Evolutionary conservation across 2,329 filamentous ascomycete genomes (phyloP), one percentile per base, ranked within the genome.

Genomic region (Exophiala lecanii-corni): DNA sequence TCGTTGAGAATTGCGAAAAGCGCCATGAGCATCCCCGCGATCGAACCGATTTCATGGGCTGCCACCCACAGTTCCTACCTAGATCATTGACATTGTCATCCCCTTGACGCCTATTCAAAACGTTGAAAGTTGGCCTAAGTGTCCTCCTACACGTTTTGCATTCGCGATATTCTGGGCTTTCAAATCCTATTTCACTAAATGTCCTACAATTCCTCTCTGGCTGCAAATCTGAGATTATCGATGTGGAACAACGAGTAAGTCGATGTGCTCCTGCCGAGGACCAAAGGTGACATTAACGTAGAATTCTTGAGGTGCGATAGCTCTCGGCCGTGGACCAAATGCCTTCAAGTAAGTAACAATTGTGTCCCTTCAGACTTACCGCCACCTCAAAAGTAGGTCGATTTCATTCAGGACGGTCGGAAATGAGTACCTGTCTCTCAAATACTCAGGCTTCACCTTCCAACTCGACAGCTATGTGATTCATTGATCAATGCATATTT

Each of bases 401-500:
- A n/a, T 44, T 45, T 4, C 40, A 41, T 15, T 35, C 44, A 10
- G 26, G 30, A 9, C 39, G 4, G 6, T 42, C 25, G 6, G 7
- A 39, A 5, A 44, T 47, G 7, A 45, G 19, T 25, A 36, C 33
- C 12, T 39, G 28, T 20, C n/a, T 21, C 19, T 50, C 35, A n/a
- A 50, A 44, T 63, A 2, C 17, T 65, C 5, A 53, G 55, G 2
- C 46, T 49, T 31, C 23, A 47, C 4, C 39, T n/a, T 67, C 65
- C 65, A 4, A 19, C 55, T 1, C 47, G 50, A 9, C 46, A 58
- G 1, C 21, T 57, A 4, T 55, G 62, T 34, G 43, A 55, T n/a
- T 37, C 53, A 13, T 51, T 68, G 1, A 34, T 69, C 9, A 64
- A 67, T 39, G 58, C 64, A 15, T 69, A 68, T 34, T 69, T 69